Percentiles rank a stretch among this genome's conserved stretches.
These are phyloP conservation scores for Potentilla sterilis DNA, from an alignment of 306 rosid species.

Conservation along the genomic window DNA sequence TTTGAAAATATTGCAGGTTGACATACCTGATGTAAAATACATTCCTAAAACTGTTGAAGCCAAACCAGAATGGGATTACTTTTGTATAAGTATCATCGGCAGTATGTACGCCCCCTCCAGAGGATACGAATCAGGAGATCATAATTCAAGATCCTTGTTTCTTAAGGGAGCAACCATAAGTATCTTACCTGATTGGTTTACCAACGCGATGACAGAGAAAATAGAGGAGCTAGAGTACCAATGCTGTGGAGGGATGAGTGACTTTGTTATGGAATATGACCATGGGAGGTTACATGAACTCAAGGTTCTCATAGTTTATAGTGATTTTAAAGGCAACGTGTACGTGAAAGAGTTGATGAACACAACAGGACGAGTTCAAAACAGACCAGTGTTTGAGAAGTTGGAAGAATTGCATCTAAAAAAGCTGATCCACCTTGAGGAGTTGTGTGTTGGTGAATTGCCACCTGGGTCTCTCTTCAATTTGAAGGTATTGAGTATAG, in stretches of 20 bases:
- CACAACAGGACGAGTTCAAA: not conserved
- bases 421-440: accelerated
- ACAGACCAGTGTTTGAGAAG: not conserved
- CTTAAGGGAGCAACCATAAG: no score
- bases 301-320: not conserved
- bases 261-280: not conserved
- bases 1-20: no score
- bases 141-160: no score
- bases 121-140: no score
- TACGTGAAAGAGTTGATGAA: not conserved
- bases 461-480: not conserved
- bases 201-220: not conserved
- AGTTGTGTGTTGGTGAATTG: not conserved
- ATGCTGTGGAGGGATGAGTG: accelerated
- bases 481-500: accelerated
- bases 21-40: no score
- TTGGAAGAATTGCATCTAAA: not conserved
- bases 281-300: not conserved
- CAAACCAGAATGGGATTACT: not conserved
- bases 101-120: no score
- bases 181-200: not conserved
- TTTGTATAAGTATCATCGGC: no score
- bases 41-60: not conserved
- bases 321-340: accelerated
- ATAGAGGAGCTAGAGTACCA: not conserved